Evolutionary conservation across 495 filamentous ascomycete genomes (phyloP).

Genomic region (Penicillium samsonianum): DNA sequence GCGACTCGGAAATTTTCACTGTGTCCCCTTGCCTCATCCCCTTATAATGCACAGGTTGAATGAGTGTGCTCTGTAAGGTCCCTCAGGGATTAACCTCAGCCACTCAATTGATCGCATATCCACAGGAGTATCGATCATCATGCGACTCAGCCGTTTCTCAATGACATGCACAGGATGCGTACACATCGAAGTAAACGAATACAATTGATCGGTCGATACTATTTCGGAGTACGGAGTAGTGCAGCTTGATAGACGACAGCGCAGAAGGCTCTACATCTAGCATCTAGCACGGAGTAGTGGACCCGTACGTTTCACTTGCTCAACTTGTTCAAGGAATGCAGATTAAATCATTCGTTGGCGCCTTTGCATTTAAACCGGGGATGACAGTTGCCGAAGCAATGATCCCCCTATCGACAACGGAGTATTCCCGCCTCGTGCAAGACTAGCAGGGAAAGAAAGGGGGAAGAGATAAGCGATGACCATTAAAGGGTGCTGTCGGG

Average conservation of each 20-base stretch:
- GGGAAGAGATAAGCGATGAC: conserved; percentile 14
- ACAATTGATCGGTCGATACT: conserved; percentile 4
- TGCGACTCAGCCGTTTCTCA: conserved; percentile 31
- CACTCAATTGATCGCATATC: conserved; percentile 9
- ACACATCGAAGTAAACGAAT: conserved; percentile 10
- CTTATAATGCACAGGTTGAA: conserved; percentile 9
- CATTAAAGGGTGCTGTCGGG: conserved; percentile 9
- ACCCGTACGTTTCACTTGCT: background rate
- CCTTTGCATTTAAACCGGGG: conserved; percentile 4
- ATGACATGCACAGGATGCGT: conserved; percentile 6
- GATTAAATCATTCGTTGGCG: conserved; percentile 1
- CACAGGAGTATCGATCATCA: conserved; percentile 11
- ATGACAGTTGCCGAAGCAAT: conserved; percentile 15
- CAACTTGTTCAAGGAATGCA: conserved; percentile 5
- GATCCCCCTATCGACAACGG: conserved; percentile 2
- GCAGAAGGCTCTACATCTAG: background rate
- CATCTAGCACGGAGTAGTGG: background rate
- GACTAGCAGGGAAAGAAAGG: conserved; percentile 3
- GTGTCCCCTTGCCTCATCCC: conserved; percentile 27
- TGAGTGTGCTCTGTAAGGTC: conserved; percentile 15
- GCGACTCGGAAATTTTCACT: conserved; percentile 20
- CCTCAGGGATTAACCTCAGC: conserved; percentile 19
- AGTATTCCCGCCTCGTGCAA: conserved; percentile 8
- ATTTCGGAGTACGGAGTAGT: background rate
- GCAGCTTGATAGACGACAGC: background rate